Base-by-base conservation (phyloP, 2,329 filamentous ascomycete species). In the Claviceps sp. region DNA sequence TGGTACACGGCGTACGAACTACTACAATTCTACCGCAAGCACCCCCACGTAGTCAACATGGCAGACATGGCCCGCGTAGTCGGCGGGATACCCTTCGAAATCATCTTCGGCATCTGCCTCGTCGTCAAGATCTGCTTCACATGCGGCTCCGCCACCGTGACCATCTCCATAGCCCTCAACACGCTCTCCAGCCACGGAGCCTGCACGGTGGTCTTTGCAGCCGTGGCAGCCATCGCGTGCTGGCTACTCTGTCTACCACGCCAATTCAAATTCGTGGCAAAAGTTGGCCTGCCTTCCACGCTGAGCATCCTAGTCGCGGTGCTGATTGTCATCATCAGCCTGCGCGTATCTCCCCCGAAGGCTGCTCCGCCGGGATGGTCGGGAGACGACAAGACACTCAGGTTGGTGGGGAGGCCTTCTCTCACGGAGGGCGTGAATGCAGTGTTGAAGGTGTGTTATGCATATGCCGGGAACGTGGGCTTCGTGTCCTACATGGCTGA, bases 101-200 rank as follows among this genome's bases (percentile, higher is more conserved):
- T 61, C 19, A 26, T 59, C 1, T 54, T 61, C 8, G 64, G 81
- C 2, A 67, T 81, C 58, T 85, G 85, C 72, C 83, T 87, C 62
- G 62, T 87, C 13, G 64, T 87, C 57, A 86, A 87, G 70, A 85
- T 87, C 62, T 84, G 80, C 49, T 84, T 85, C 66, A 85, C 85
- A 30, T 76, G 79, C 68, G 81, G 78, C 44, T 75, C 84, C 54
- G 82, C 85, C 60, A 82, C 79, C 59, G 71, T 86, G 48, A 79
- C 81, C 2, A 79, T 82, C 47, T 77, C 82, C 44, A 77, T 84
- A 59, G 84, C 83, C 60, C 73, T 85, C 58, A 86, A 86, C 68
- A 85, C 81, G 48, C 81, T 86, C 63, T 77, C 75, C 11, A 70
- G 72, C 52, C 76, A 82, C 62, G 71, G 72, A 5, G 59, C 81